Percentiles rank a stretch among this genome's conserved stretches.
Conservation (phyloP, 108 stramenopile genomes). For the Skeletonema tropicum region DNA sequence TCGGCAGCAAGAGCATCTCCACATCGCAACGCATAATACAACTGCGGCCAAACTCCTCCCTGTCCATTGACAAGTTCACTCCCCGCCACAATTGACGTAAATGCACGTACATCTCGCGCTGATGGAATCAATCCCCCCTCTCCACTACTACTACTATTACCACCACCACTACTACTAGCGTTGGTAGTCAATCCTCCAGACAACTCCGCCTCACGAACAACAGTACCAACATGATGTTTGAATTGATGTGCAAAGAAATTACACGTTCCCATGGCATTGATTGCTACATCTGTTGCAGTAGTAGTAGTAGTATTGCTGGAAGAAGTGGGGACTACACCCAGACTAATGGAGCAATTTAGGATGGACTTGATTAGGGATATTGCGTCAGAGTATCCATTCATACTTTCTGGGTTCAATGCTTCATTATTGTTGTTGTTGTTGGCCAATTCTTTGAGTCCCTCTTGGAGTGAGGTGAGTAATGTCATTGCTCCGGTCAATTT, state of each 20-base stretch:
- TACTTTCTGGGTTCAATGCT: slow-evolving; percentile 4
- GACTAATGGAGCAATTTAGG: slow-evolving; percentile 12
- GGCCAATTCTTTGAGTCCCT: slow-evolving; percentile 18
- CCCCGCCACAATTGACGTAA: slow-evolving; percentile 33
- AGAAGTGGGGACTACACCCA: neutral
- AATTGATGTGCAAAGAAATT: slow-evolving; percentile 42
- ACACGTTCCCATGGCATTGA: slow-evolving; percentile 21
- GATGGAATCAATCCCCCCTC: slow-evolving; percentile 2
- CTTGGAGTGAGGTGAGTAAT: slow-evolving; percentile 23
- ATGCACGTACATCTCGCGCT: slow-evolving; percentile 29
- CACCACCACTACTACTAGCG: too few relatives aligned
- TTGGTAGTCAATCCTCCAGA: neutral
- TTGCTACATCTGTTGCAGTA: slow-evolving; percentile 4
- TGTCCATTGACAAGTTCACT: slow-evolving; percentile 21
- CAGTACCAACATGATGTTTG: slow-evolving; percentile 18
- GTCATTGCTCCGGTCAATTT: slow-evolving; percentile 24
- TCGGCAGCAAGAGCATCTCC: slow-evolving; percentile 22
- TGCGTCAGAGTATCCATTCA: slow-evolving; percentile 33
- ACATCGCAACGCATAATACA: slow-evolving; percentile 32
- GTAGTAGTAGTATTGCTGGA: neutral
- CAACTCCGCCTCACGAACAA: slow-evolving; percentile 29
- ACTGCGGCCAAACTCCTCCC: slow-evolving; percentile 35
- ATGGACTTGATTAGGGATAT: slow-evolving; percentile 26
- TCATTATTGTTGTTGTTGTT: neutral
- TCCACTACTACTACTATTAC: too few relatives aligned